Base-by-base conservation (phyloP, 176 grass and related monocot species). In the Eleusine indica region DNA sequence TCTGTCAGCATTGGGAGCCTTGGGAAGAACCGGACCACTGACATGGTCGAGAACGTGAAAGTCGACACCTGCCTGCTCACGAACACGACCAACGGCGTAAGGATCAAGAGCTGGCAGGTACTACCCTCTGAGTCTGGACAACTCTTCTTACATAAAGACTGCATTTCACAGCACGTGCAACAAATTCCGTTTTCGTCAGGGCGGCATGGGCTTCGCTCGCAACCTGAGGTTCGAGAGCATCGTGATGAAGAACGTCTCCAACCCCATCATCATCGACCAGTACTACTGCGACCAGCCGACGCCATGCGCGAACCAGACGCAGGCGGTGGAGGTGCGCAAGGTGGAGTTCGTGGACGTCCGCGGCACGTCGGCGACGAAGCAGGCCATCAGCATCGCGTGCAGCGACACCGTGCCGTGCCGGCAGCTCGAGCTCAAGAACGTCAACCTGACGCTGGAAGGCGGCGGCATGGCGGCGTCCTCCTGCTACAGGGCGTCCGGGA, bases 41-140 rank as follows among this genome's bases (percentile, higher is more conserved):
- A 86, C 63, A 66, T 76, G 76, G 58, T 98, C 42, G 74, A 95
- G 68, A 71, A 90, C 13, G 83, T 98, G 41, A 83, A 29, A 62
- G 93, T 98, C 37, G 91, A 89, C 69, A 68, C 86, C 66, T 90
- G 92, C 70, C 40, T 91, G 12, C 92, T 98, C 71, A 88, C 82
- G n/a, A 89, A 98, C 80, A 88, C 92, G 9, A 70, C 88, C 29
- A 93, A 94, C 60, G 92, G 91, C 13, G 87, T 88, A 30, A 88
- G 96, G 62, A 93, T 98, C 89, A 98, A 98, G 73, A 98, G 90
- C 53, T 98, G 95, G 95, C 92, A 98, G 95, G 95, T 97, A 85
- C 2, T 21, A 35, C 32, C 2, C 32, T 35, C 32, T 35, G 32
- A 35, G 32, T 35, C 32, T 35, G 32, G 32, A 35, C 32, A 35